phyloP scores from a whole-genome alignment of 2,329 filamentous ascomycete genomes.

The Cylindrodendrum hubeiense region DNA sequence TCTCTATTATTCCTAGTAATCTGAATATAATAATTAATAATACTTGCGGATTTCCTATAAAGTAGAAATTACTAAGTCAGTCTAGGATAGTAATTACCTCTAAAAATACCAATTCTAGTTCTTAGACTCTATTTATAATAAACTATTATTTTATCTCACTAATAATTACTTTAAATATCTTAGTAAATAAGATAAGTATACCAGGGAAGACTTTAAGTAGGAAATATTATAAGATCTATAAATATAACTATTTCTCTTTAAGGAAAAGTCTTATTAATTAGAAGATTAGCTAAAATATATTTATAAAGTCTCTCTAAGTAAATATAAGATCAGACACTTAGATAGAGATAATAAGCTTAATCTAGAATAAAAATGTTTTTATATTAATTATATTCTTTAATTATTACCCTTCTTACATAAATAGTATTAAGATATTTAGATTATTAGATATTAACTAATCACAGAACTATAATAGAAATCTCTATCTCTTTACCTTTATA shows the following conservation, averaged over 20 bases:
- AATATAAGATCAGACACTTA: not conserved
- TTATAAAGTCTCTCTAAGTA: not conserved
- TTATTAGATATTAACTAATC: not conserved
- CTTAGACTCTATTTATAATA: not conserved
- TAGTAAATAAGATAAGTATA: not conserved
- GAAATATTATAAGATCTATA: not conserved
- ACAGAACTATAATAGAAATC: not conserved
- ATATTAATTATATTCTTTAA: not conserved
- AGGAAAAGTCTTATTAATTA: constrained; percentile 28
- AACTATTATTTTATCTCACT: not conserved
- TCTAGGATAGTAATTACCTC: not conserved
- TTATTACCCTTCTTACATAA: not conserved
- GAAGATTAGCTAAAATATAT: constrained; percentile 23
- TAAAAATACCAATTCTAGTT: not conserved
- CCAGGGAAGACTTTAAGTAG: not conserved
- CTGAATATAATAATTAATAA: not conserved
- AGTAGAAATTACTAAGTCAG: not conserved
- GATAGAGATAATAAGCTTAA: not conserved
- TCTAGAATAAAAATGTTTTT: not conserved
- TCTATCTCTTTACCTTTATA: not conserved
- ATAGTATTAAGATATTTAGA: not conserved
- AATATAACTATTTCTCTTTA: constrained; percentile 15
- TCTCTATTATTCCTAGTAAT: not conserved
- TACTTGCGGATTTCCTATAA: not conserved
- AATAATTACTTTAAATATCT: not conserved